Conservation (phyloP, 257 asterid species). For the Prunella vulgaris region DNA sequence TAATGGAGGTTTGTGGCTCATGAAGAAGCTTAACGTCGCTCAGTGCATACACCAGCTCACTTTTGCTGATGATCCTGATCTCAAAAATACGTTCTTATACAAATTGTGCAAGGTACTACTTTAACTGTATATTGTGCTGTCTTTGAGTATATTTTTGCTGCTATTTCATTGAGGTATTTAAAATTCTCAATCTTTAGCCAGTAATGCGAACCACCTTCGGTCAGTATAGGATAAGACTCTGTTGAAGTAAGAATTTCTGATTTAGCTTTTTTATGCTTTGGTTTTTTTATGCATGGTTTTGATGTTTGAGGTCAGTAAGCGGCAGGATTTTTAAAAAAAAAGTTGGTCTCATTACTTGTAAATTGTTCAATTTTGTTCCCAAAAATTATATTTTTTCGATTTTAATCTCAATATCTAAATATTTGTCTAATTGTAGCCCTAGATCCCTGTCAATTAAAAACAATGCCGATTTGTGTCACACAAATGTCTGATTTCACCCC, state of each 20-base stretch:
- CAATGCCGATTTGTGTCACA: no score
- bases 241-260: neutral
- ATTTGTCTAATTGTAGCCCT: no score
- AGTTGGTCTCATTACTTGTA: no score
- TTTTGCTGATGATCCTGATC: constrained; percentile 71
- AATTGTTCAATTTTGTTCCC: no score
- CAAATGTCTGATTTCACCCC: no score
- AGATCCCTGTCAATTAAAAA: no score
- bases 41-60: constrained; percentile 84
- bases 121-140: neutral
- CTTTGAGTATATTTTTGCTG: neutral
- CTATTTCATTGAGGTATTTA: neutral
- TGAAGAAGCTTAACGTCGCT: constrained; percentile 77
- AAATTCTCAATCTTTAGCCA: neutral
- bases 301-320: neutral
- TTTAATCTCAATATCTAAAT: no score
- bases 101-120: constrained; percentile 59
- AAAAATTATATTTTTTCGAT: no score
- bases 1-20: constrained; percentile 78
- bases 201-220: neutral
- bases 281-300: neutral
- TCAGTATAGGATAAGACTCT: no score
- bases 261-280: neutral
- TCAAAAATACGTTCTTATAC: constrained; percentile 62
- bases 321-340: neutral